Conservation (phyloP, 441 rosid genomes). For the Aquilaria agallochum region DNA sequence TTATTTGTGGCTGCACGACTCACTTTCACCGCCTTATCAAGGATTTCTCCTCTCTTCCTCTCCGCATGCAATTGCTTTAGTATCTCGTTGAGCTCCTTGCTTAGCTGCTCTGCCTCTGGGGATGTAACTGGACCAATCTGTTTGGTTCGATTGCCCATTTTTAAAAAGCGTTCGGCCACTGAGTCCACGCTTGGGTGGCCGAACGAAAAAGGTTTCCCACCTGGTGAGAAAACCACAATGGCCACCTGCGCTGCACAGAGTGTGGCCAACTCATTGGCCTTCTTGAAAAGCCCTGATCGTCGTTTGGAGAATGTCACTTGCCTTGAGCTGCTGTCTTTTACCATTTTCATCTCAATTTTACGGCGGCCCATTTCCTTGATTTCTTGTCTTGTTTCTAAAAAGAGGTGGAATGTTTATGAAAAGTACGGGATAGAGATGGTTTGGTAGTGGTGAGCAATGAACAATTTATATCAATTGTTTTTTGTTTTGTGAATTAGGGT, state of each 20-base stretch:
- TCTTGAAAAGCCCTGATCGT: slow-evolving; percentile 36
- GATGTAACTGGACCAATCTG: not conserved
- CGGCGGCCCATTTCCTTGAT: slow-evolving; percentile 31
- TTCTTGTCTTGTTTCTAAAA: not conserved
- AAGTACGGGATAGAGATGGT: not conserved
- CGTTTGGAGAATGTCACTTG: slow-evolving; percentile 46
- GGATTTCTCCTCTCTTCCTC: slow-evolving; percentile 21
- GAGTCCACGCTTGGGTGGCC: slow-evolving; percentile 33
- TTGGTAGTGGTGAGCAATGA: not conserved
- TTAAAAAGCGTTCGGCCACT: slow-evolving; percentile 19
- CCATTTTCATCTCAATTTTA: slow-evolving; percentile 34
- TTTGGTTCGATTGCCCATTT: not conserved
- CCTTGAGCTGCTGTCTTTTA: slow-evolving; percentile 27
- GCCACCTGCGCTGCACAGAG: slow-evolving; percentile 31
- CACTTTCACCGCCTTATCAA: slow-evolving; percentile 14
- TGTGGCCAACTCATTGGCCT: slow-evolving; percentile 33
- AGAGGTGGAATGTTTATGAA: not conserved
- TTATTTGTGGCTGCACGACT: not conserved
- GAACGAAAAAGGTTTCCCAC: slow-evolving; percentile 36
- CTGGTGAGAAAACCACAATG: slow-evolving; percentile 35
- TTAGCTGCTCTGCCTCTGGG: slow-evolving; percentile 4
- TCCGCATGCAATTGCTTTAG: slow-evolving; percentile 16
- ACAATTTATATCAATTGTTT: no score
- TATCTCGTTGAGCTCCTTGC: slow-evolving; percentile 4
- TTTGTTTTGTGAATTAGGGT: not conserved